Conservation (phyloP, 2,329 filamentous ascomycete species). For the Sporothrix brunneoviolacea region DNA sequence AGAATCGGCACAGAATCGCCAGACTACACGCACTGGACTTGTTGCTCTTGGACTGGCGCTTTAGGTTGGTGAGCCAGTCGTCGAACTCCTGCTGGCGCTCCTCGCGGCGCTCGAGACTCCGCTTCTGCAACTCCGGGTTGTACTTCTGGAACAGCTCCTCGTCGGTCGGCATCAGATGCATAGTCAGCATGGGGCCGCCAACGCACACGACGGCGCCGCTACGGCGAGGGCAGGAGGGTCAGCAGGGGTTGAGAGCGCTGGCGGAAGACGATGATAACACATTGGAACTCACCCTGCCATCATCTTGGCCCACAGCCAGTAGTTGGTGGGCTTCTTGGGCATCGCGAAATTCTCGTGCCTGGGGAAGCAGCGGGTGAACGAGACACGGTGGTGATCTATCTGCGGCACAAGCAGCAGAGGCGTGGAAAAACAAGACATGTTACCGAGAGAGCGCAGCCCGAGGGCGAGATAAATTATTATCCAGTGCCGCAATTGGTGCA, state of each 20-base stretch:
- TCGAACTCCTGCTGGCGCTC: conserved; percentile 81
- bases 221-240: conserved; percentile 15
- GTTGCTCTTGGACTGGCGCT: conserved; percentile 83
- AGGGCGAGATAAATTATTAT: too few species aligned
- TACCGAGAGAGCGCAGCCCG: too few species aligned
- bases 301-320: conserved; percentile 63
- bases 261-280: not conserved
- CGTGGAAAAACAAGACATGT: conserved; percentile 7
- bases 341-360: conserved; percentile 1
- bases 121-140: conserved; percentile 88
- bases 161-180: conserved; percentile 74
- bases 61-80: conserved; percentile 74
- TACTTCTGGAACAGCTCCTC: conserved; percentile 90
- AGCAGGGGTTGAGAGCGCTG: not conserved
- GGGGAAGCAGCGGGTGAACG: not conserved
- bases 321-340: conserved; percentile 41
- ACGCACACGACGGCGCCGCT: conserved; percentile 68
- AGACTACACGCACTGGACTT: conserved; percentile 72
- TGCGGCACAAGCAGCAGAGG: too few species aligned
- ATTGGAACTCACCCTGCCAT: conserved; percentile 51
- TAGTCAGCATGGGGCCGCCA: conserved; percentile 78
- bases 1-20: not conserved
- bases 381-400: too few species aligned
- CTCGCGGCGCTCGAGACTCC: conserved; percentile 71
- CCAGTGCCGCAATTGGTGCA: conserved; percentile 5